These are phyloP conservation scores for Styphnolobium japonicum DNA, from an alignment of 306 rosid genomes.

Conservation along the genomic window DNA sequence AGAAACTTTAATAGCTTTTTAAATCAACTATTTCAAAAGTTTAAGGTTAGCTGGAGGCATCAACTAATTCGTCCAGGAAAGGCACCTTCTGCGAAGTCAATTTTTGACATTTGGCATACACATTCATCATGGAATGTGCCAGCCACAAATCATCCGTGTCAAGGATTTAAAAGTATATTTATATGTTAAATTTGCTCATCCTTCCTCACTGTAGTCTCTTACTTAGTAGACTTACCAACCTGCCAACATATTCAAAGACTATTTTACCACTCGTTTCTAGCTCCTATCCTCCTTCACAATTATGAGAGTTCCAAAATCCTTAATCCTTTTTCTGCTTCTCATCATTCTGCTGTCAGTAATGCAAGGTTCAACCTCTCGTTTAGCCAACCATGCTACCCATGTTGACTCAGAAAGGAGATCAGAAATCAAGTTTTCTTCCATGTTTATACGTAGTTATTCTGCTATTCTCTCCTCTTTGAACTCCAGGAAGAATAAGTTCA, in stretches of 20 bases:
- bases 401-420: neutral
- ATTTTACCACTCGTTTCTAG: neutral
- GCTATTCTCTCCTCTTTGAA: conserved; percentile 24
- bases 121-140: neutral
- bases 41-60: neutral
- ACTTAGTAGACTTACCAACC: conserved; percentile 7
- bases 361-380: conserved; percentile 25
- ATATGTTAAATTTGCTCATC: neutral
- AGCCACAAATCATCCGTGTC: neutral
- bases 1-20: no score
- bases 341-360: conserved; percentile 1
- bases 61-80: conserved; percentile 3
- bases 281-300: neutral
- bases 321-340: conserved; percentile 17
- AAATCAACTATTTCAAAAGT: no score
- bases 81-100: conserved; percentile 31
- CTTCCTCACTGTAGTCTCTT: conserved; percentile 9
- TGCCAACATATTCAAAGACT: neutral
- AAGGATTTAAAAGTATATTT: neutral
- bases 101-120: conserved; percentile 13
- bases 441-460: conserved; percentile 18
- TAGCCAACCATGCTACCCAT: neutral
- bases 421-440: conserved; percentile 20
- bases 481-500: conserved; percentile 21
- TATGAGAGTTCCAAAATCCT: conserved; percentile 32